A percentile compares a stretch with the other conserved stretches of the same genome.
Evolutionary conservation across 192 early-diverging fungal species (phyloP).

Genomic region (Thamnidium elegans): DNA sequence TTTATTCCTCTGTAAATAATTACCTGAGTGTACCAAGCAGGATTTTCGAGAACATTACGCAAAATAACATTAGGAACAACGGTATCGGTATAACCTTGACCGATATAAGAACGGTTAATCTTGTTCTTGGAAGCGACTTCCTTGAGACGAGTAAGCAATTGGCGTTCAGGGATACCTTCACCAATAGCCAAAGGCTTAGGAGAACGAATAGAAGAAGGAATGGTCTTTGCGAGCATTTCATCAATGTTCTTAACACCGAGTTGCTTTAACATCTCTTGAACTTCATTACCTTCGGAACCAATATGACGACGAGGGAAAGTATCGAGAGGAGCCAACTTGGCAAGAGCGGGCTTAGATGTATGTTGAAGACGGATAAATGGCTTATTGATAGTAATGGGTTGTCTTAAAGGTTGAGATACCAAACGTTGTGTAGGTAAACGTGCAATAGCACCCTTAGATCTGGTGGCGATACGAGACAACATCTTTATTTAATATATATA

Average conservation of each 20-base stretch:
- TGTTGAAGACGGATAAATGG: conserved; percentile 20
- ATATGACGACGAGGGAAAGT: conserved; percentile 86
- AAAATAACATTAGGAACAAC: conserved; percentile 93
- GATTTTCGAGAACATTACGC: conserved; percentile 97
- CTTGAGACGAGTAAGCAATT: conserved; percentile 80
- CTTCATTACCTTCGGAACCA: conserved; percentile 73
- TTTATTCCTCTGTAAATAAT: neutral
- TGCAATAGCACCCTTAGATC: conserved; percentile 12
- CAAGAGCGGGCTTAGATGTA: conserved; percentile 15
- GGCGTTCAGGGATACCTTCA: conserved; percentile 77
- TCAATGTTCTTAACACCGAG: conserved; percentile 80
- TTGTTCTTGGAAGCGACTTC: conserved; percentile 91
- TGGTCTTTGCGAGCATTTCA: conserved; percentile 77
- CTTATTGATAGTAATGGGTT: neutral
- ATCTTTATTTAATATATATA: neutral
- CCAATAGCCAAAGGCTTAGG: conserved; percentile 69
- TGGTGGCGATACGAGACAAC: conserved; percentile 18
- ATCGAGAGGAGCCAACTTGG: conserved; percentile 57
- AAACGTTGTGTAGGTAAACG: conserved; percentile 14
- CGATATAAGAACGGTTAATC: conserved; percentile 89
- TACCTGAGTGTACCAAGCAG: conserved; percentile 97
- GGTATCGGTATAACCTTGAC: conserved; percentile 91
- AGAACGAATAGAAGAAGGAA: conserved; percentile 80
- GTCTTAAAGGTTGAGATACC: neutral
- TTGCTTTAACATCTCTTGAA: conserved; percentile 77